Conservation (phyloP, 129 eudicot species). For the Helianthus tuberosus region DNA sequence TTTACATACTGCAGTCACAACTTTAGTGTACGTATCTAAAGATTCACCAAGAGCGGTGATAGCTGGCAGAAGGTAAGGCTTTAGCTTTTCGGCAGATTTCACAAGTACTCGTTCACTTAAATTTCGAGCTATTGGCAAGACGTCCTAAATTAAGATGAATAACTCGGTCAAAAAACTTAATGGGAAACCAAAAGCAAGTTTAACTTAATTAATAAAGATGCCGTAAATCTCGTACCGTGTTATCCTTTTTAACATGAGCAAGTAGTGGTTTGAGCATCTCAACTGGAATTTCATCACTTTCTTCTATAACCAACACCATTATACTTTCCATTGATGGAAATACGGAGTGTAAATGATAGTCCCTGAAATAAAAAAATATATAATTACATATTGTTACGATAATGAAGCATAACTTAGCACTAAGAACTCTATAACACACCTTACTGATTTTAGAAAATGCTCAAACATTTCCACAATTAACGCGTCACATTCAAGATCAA, state of each 20-base stretch:
- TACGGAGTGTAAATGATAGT: conserved; percentile 54
- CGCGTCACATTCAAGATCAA: conserved; percentile 87
- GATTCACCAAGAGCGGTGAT: conserved; percentile 44
- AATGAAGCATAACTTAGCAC: background rate
- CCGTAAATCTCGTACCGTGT: conserved; percentile 55
- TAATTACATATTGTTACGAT: background rate
- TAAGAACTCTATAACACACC: conserved; percentile 43
- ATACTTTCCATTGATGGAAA: conserved; percentile 82
- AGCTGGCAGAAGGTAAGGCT: conserved; percentile 62
- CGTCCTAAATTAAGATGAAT: conserved; percentile 44
- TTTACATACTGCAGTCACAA: conserved; percentile 58
- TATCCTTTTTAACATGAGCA: conserved; percentile 48
- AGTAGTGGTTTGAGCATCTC: conserved; percentile 66
- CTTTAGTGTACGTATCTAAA: conserved; percentile 53
- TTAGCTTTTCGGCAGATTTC: conserved; percentile 64
- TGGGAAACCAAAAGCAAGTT: background rate
- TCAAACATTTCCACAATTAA: conserved; percentile 77
- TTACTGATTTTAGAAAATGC: conserved; percentile 63
- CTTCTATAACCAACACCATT: conserved; percentile 86
- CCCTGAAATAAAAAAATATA: conserved; percentile 44
- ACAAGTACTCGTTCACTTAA: conserved; percentile 61
- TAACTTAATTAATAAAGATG: background rate
- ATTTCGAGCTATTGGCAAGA: conserved; percentile 55
- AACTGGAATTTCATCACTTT: conserved; percentile 79
- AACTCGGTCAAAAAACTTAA: conserved; percentile 5